Evolutionary conservation across 2,329 filamentous ascomycete genomes (phyloP), one percentile per base, ranked within the genome.

Genomic region (Botryosphaeria dothidea): DNA sequence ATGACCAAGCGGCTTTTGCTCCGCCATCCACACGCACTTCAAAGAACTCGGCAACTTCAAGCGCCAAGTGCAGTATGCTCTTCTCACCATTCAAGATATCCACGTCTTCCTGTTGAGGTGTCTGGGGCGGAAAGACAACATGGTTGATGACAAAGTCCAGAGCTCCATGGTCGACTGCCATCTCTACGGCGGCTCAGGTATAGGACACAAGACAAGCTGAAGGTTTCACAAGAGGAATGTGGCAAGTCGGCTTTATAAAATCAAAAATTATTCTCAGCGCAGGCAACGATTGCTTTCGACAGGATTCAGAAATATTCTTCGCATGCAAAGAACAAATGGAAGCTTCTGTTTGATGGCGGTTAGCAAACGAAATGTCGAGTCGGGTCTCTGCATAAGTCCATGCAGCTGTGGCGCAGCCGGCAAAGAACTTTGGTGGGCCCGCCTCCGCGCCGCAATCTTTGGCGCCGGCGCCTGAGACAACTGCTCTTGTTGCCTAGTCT

Each of bases 41-140:
- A 6, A 38, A 38, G n/a, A 25, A 4, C 6, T 57, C 19, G 13
- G 34, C 29, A 57, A 27, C 9, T 13, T 49, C 7, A 7, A 21
- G n/a, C 8, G 51, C 43, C 27, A 51, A 23, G 0, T 9, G 43
- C 3, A 62, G 29, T 1, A 62, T n/a, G 4, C 7, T 1, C 3
- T 8, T 15, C 27, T 62, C 58, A 7, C 58, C 43, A 2, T 21
- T 25, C 6, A 15, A 4, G 9, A 25, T 34, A 11, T 38, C 43
- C 11, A 17, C 34, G 6, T 54, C 34, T 8, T 52, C 60, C 5
- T 63, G 29, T 56, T 83, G 77, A 0, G 83, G 83, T 0, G 85
- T 71, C 45, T 81, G 75, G 1, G 82, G 80, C 0, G 83, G 83
- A 0, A 85, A 75, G 21, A 84, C 82, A 1, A 84, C 70, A 68